Percentiles rank a stretch among this genome's conserved stretches.
These are phyloP conservation scores for Geranium incanum DNA, from an alignment of 441 rosid species.

Conservation along the genomic window DNA sequence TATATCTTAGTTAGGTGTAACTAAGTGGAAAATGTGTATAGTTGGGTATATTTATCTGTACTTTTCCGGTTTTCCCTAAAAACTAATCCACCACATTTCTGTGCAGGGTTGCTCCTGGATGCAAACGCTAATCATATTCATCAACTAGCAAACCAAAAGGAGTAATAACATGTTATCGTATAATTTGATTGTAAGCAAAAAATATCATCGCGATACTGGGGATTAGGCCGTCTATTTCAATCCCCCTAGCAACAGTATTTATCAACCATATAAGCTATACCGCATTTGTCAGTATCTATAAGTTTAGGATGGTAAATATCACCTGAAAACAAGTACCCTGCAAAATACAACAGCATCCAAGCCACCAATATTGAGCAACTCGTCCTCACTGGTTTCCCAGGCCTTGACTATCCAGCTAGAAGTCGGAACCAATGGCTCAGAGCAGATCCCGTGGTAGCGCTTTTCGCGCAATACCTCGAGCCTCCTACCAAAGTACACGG, in stretches of 20 bases:
- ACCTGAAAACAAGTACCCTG: slow-evolving; percentile 77
- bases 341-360: slow-evolving; percentile 79
- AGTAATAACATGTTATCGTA: no score
- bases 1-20: no score
- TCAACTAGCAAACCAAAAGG: no score
- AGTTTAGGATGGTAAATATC: slow-evolving; percentile 14
- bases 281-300: not conserved
- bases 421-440: slow-evolving; percentile 72
- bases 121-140: no score
- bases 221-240: no score
- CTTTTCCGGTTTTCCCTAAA: no score
- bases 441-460: slow-evolving; percentile 25
- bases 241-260: no score
- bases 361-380: slow-evolving; percentile 60
- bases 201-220: no score
- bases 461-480: slow-evolving; percentile 35
- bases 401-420: slow-evolving; percentile 84
- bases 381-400: slow-evolving; percentile 79
- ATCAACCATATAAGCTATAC: no score
- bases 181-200: no score
- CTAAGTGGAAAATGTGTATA: no score
- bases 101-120: not conserved
- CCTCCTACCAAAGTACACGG: slow-evolving; percentile 71
- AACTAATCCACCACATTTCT: not conserved
- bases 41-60: no score